Evolutionary conservation across 1,284 basidiomycete species (phyloP).

Genomic region (Cryptococcus depauperatus): DNA sequence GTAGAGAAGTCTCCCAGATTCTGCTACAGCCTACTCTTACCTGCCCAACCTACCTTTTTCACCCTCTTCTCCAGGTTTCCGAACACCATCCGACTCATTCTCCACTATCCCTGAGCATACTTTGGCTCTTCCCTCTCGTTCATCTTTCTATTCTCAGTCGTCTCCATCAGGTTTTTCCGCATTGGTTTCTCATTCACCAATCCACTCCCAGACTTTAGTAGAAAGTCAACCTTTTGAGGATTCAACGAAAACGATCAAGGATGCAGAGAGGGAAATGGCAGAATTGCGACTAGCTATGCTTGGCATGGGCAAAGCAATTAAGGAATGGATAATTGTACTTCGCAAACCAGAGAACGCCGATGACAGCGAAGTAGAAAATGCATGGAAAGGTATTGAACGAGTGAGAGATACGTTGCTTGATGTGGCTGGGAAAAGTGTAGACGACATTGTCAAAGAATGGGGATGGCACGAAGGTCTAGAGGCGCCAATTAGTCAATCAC

Average conservation of each 20-base stretch:
- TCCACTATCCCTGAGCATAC: constrained; percentile 28
- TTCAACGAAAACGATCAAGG: constrained; percentile 22
- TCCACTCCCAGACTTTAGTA: constrained; percentile 10
- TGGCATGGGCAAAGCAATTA: constrained; percentile 42
- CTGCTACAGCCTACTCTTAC: constrained; percentile 36
- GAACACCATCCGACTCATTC: constrained; percentile 19
- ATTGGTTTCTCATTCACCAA: constrained; percentile 2
- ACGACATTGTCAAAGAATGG: constrained; percentile 38
- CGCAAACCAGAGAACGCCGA: constrained; percentile 1
- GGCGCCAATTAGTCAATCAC: constrained; percentile 17
- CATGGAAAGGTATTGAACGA: constrained; percentile 27
- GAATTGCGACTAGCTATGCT: constrained; percentile 40
- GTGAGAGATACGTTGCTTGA: constrained; percentile 34
- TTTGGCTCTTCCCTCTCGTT: constrained; percentile 21
- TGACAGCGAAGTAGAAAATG: constrained; percentile 6
- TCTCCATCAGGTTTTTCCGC: neutral
- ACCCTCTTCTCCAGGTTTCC: constrained; percentile 14
- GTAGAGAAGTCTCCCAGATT: constrained; percentile 73
- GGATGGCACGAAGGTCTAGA: constrained; percentile 40
- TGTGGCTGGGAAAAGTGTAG: constrained; percentile 33
- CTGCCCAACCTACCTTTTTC: constrained; percentile 36
- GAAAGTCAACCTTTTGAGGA: constrained; percentile 18
- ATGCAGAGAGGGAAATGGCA: constrained; percentile 40
- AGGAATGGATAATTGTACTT: constrained; percentile 31
- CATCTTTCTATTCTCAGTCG: constrained; percentile 7